Conservation (phyloP, 768 basidiomycete genomes). For the Myochromella boudieri region DNA sequence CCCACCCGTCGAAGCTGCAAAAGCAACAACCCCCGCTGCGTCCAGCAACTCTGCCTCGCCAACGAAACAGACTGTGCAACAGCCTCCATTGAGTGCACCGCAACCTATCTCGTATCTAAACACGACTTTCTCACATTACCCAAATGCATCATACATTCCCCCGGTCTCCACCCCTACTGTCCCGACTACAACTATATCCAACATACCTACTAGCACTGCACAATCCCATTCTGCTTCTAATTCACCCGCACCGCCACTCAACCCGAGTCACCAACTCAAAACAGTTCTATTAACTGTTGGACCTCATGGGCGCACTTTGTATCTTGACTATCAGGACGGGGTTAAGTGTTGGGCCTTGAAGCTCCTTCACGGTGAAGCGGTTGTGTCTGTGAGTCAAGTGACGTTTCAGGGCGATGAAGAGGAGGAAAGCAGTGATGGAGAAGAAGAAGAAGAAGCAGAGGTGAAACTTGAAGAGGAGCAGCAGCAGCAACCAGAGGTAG, state of each 20-base stretch:
- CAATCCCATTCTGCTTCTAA: conserved; percentile 32
- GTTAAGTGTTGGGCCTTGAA: conserved; percentile 75
- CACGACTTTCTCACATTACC: conserved; percentile 47
- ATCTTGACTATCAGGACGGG: conserved; percentile 65
- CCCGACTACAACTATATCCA: conserved; percentile 20
- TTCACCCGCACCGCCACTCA: conserved; percentile 38
- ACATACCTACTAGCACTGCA: conserved; percentile 17
- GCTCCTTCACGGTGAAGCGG: conserved; percentile 56
- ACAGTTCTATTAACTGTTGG: conserved; percentile 53
- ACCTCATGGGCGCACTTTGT: conserved; percentile 57
- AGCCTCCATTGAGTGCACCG: conserved; percentile 27
- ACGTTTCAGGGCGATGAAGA: conserved; percentile 57
- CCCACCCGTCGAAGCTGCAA: conserved; percentile 20
- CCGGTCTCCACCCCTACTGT: conserved; percentile 24
- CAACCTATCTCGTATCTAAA: conserved; percentile 33
- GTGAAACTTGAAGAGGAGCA: conserved; percentile 42
- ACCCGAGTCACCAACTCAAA: conserved; percentile 47
- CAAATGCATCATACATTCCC: conserved; percentile 52
- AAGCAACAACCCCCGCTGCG: conserved; percentile 22
- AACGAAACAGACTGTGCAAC: conserved; percentile 18
- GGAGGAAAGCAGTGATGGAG: conserved; percentile 56
- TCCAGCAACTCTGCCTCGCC: conserved; percentile 20
- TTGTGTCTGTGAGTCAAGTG: conserved; percentile 53
- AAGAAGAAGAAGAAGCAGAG: conserved; percentile 40
- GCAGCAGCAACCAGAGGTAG: conserved; percentile 44